Conservation (phyloP, 2,329 filamentous ascomycete genomes). For the Diaporthe vaccinii region DNA sequence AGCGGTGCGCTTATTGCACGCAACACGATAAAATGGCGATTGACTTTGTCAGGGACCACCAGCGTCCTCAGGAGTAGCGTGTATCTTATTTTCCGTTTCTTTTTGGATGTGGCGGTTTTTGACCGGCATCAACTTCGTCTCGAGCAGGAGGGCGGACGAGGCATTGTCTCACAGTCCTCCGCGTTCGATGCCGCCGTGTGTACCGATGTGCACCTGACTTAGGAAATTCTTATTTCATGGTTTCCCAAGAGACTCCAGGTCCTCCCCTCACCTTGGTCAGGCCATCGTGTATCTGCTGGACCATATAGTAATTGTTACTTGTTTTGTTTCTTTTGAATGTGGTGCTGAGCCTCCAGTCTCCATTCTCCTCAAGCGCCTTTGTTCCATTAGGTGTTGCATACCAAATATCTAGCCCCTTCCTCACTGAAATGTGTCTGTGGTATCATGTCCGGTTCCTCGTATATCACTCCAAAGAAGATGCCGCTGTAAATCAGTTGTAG, state of each 20-base stretch:
- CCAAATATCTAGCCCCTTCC: conserved; percentile 5
- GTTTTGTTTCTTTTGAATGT: background rate
- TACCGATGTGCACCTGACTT: conserved; percentile 2
- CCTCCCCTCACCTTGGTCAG: background rate
- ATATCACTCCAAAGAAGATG: conserved; percentile 27
- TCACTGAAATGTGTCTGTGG: conserved; percentile 24
- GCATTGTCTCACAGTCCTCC: background rate
- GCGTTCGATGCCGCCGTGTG: background rate
- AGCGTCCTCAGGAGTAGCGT: background rate
- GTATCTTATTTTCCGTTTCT: background rate
- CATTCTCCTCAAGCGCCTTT: background rate
- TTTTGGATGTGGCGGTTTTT: background rate
- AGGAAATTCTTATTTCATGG: background rate
- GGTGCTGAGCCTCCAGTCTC: background rate
- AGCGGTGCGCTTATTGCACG: background rate
- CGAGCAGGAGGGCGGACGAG: conserved; percentile 4
- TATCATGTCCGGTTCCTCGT: conserved; percentile 29
- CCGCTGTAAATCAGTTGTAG: conserved; percentile 21
- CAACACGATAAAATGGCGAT: background rate
- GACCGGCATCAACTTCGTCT: background rate
- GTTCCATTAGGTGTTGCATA: conserved; percentile 18
- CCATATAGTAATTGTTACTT: background rate
- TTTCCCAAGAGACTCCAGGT: background rate
- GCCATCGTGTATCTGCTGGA: conserved; percentile 13
- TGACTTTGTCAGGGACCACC: background rate